Percentiles rank a stretch among this genome's conserved stretches.
phyloP scores from a whole-genome alignment of 345 rosid species.

The Ceriops tagal region DNA sequence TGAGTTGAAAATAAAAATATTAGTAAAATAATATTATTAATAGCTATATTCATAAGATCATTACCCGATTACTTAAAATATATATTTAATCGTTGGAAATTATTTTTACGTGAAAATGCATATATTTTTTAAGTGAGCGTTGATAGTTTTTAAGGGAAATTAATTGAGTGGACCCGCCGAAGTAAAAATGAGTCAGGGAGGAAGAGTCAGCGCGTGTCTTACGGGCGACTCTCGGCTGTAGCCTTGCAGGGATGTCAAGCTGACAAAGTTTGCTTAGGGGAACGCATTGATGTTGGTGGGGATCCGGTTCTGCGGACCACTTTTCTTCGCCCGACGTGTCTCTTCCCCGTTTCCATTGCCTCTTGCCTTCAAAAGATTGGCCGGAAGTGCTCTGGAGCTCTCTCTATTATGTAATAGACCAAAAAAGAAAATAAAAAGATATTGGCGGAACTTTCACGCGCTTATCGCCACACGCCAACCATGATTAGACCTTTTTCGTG shows the following conservation, averaged over 20 bases:
- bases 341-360: background rate
- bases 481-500: no score
- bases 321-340: slow-evolving; percentile 2
- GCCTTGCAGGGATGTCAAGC: slow-evolving; percentile 10
- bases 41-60: no score
- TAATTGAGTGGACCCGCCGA: slow-evolving; percentile 28
- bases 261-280: background rate
- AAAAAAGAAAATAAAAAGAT: no score
- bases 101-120: background rate
- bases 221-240: slow-evolving; percentile 42
- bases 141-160: background rate
- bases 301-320: slow-evolving; percentile 9
- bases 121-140: background rate
- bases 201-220: slow-evolving; percentile 52
- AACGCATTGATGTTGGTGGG: slow-evolving; percentile 23
- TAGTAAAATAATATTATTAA: no score
- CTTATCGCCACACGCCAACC: no score
- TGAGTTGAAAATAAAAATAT: no score
- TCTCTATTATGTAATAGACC: background rate
- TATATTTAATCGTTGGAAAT: background rate
- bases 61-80: no score
- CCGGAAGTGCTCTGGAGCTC: background rate
- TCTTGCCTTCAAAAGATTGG: no score
- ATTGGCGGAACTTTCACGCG: no score
- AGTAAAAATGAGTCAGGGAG: slow-evolving; percentile 31